These are phyloP conservation scores for Aspergillus puulaauensis DNA, from an alignment of 2,329 filamentous ascomycete species.

Conservation along the genomic window DNA sequence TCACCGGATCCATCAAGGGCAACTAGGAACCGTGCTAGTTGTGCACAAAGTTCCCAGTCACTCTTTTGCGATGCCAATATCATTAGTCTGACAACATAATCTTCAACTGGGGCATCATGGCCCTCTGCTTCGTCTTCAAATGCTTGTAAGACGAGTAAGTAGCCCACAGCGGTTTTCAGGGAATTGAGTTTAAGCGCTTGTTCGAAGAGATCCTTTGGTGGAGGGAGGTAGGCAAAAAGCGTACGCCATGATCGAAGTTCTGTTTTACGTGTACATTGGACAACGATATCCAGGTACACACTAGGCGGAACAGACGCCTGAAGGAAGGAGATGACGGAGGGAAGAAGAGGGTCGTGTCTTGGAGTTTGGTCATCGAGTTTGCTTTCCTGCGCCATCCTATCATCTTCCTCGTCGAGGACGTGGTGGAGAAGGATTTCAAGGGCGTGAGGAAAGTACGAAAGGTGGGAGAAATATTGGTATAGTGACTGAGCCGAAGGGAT, in stretches of 20 bases:
- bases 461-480: conserved; percentile 78
- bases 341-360: conserved; percentile 39
- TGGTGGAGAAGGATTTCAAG: conserved; percentile 90
- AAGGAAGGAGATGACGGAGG: conserved; percentile 60
- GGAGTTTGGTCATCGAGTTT: conserved; percentile 26
- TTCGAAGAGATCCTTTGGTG: conserved; percentile 88
- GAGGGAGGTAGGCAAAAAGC: conserved; percentile 85
- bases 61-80: conserved; percentile 76
- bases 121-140: conserved; percentile 54
- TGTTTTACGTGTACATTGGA: conserved; percentile 96
- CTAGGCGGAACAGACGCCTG: conserved; percentile 67
- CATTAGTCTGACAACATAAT: conserved; percentile 72
- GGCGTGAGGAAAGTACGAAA: conserved; percentile 91
- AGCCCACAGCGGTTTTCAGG: conserved; percentile 92
- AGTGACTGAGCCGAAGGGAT: conserved; percentile 78
- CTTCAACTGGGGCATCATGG: conserved; percentile 54
- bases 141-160: conserved; percentile 91
- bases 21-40: conserved; percentile 90
- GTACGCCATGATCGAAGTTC: conserved; percentile 94
- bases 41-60: conserved; percentile 95
- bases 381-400: conserved; percentile 49
- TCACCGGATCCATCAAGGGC: conserved; percentile 85
- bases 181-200: conserved; percentile 81
- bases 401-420: conserved; percentile 91
- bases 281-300: conserved; percentile 87